Evolutionary conservation across 495 filamentous ascomycete species (phyloP).

Genomic region (Penicillium samsonianum): DNA sequence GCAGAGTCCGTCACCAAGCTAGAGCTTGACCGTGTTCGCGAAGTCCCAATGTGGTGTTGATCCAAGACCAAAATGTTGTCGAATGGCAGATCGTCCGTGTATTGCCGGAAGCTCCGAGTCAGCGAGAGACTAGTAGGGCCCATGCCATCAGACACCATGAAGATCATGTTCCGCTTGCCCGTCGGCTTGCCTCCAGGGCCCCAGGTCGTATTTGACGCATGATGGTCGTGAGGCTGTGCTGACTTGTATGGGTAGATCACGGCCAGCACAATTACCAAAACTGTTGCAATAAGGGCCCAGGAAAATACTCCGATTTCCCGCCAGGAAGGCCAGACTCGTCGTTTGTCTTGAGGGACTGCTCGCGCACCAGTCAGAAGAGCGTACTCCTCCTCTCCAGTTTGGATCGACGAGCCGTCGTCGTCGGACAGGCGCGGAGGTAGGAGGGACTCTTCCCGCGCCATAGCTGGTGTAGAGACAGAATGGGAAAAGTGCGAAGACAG

Average conservation of each 20-base stretch:
- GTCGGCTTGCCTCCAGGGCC: conserved; percentile 49
- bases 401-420: conserved; percentile 48
- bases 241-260: conserved; percentile 70
- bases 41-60: conserved; percentile 82
- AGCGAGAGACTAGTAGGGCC: conserved; percentile 85
- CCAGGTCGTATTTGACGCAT: conserved; percentile 32
- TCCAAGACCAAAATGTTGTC: conserved; percentile 78
- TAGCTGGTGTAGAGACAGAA: conserved; percentile 20
- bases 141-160: conserved; percentile 99
- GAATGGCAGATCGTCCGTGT: conserved; percentile 61
- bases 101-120: conserved; percentile 81
- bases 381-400: conserved; percentile 61
- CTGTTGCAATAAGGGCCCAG: conserved; percentile 89
- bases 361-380: conserved; percentile 62
- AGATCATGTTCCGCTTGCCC: conserved; percentile 91
- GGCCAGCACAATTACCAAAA: conserved; percentile 70
- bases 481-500: conserved; percentile 4
- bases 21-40: conserved; percentile 77
- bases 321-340: conserved; percentile 57
- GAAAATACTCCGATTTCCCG: conserved; percentile 71
- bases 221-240: conserved; percentile 27
- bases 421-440: conserved; percentile 47
- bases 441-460: conserved; percentile 50
- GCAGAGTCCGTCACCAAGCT: conserved; percentile 91
- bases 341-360: conserved; percentile 30